Evolutionary conservation across 768 basidiomycete genomes (phyloP), one percentile per base, ranked within the genome.

Genomic region (Tylopilus intermedius): DNA sequence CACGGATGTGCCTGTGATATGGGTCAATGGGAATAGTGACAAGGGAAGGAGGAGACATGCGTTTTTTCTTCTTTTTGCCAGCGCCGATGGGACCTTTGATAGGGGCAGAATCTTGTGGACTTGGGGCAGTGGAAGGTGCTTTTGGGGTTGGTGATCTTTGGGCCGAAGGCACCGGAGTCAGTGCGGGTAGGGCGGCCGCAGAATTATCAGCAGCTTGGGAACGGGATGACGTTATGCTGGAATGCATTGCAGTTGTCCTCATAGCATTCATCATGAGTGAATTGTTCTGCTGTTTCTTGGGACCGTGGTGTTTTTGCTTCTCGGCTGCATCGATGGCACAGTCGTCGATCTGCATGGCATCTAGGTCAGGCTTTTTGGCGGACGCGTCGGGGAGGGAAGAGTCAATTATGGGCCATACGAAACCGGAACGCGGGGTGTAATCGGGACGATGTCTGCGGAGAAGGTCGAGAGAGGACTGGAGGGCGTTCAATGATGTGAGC

Each of bases 321-420:
- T 63, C 63, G 27, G 55, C 29, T 8, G 51, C 53, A 27, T 61
- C 54, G 7, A 58, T 32, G 18, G 58, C 15, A 11, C 63, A 5
- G 13, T 66, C 68, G 57, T 67, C 45, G 57, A 39, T 33, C 56
- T 48, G 35, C 45, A 70, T 62, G 32, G 65, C 67, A 26, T 68
- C 71, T 3, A 58, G 58, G 45, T 58, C 47, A 10, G 55, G 61
- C 54, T 72, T 82, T 60, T 83, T 81, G 41, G 54, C 59, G 22
- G 69, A 56, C 33, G 76, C 71, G 15, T 74, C 71, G 8, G 74
- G 58, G 1, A 76, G 53, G 24, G 79, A 72, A 3, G 82, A 66
- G 58, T 86, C 86, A 49, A 78, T 73, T 57, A 93, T 84, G 43
- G 91, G 89, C 91, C 91, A 94, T 1, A 84, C 78, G 63, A 90